A percentile compares a stretch with the other conserved stretches of the same genome.
These are phyloP conservation scores for Caloboletus firmus DNA, from an alignment of 1,284 basidiomycete genomes.

Conservation along the genomic window DNA sequence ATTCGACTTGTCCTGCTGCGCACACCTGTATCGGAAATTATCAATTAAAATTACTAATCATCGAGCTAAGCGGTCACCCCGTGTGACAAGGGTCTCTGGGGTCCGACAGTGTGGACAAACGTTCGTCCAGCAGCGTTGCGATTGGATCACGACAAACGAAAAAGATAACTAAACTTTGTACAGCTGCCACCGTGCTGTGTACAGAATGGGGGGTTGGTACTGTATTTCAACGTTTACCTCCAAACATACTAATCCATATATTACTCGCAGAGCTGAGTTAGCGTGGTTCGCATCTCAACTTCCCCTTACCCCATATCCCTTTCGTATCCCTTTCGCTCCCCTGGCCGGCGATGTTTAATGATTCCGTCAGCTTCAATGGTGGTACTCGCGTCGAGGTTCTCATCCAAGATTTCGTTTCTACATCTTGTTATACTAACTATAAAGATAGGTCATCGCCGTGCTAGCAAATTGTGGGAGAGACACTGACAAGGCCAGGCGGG, in stretches of 20 bases:
- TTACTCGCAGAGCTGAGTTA: neutral
- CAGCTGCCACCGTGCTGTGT: conserved; percentile 18
- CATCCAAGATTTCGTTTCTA: neutral
- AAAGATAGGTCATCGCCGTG: conserved; percentile 32
- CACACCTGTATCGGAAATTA: neutral
- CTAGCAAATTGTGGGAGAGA: conserved; percentile 36
- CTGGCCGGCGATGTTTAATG: conserved; percentile 22
- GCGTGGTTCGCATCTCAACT: neutral
- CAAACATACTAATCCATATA: conserved; percentile 18
- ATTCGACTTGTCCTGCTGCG: neutral
- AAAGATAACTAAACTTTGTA: conserved; percentile 2
- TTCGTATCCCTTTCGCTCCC: neutral
- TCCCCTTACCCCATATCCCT: neutral
- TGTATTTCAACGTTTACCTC: conserved; percentile 11
- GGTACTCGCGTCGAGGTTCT: conserved; percentile 33
- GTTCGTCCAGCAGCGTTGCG: conserved; percentile 1
- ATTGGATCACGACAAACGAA: conserved; percentile 16
- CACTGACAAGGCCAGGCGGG: conserved; percentile 27
- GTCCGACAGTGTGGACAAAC: conserved; percentile 10
- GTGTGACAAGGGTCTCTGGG: conserved; percentile 9
- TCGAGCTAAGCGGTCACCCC: neutral
- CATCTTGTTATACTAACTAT: neutral
- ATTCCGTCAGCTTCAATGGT: conserved; percentile 32
- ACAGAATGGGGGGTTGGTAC: neutral
- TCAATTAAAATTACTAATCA: neutral